A percentile compares a stretch with the other conserved stretches of the same genome.
These are phyloP conservation scores for Fusarium sambucinum DNA, from an alignment of 2,329 filamentous ascomycete genomes.

Conservation along the genomic window DNA sequence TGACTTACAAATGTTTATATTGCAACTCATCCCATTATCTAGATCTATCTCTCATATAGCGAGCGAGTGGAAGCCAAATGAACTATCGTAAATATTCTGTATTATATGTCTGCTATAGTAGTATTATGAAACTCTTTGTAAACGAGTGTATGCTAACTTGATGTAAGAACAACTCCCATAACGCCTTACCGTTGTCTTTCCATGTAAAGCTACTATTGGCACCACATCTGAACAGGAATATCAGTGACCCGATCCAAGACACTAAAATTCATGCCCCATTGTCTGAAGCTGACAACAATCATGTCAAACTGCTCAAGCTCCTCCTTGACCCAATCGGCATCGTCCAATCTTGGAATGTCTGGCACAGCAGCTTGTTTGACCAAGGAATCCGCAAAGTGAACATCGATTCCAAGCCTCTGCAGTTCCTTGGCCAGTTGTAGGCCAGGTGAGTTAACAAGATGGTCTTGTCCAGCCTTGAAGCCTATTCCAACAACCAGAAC, in stretches of 20 bases:
- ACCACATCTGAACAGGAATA: slow-evolving; percentile 36
- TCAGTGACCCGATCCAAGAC: slow-evolving; percentile 13
- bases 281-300: slow-evolving; percentile 35
- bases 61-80: no score
- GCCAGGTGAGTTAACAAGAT: slow-evolving; percentile 41
- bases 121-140: neutral
- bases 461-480: slow-evolving; percentile 44
- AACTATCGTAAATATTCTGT: no score
- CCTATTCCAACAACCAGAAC: slow-evolving; percentile 39
- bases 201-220: neutral
- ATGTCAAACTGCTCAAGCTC: slow-evolving; percentile 36
- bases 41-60: rapidly evolving
- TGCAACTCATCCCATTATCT: no score
- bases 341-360: slow-evolving; percentile 23
- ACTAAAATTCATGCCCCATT: slow-evolving; percentile 36
- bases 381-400: slow-evolving; percentile 37
- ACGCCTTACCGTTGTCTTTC: neutral
- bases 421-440: slow-evolving; percentile 33
- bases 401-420: slow-evolving; percentile 28
- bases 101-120: neutral
- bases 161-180: neutral
- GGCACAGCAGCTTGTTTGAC: slow-evolving; percentile 37
- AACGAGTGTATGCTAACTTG: neutral
- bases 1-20: no score
- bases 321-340: slow-evolving; percentile 33